phyloP scores from a whole-genome alignment of 345 rosid species.

The Corchorus olitorius region DNA sequence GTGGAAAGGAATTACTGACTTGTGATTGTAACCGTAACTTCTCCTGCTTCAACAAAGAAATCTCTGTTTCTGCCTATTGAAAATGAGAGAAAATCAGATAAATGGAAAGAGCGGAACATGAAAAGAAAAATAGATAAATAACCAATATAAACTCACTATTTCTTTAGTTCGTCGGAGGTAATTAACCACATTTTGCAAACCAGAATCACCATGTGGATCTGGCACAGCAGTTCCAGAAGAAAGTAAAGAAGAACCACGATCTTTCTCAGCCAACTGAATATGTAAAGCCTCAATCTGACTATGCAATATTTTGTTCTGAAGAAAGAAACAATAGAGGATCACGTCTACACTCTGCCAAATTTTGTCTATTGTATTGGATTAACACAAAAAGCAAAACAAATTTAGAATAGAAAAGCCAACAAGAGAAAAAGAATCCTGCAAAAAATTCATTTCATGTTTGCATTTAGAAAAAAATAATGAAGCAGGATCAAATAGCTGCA shows the following conservation, averaged over 20 bases:
- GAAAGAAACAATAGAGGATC: conserved; percentile 11
- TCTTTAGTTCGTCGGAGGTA: conserved; percentile 86
- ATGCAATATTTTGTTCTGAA: conserved; percentile 77
- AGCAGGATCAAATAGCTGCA: background rate
- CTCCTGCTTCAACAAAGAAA: conserved; percentile 87
- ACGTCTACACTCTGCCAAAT: background rate
- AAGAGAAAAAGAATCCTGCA: background rate
- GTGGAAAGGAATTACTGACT: conserved; percentile 41
- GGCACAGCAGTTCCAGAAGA: conserved; percentile 42
- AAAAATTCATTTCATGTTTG: background rate
- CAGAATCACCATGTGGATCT: conserved; percentile 54
- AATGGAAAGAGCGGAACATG: background rate
- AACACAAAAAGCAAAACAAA: background rate
- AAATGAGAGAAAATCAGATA: conserved; percentile 12
- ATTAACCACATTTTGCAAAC: conserved; percentile 80
- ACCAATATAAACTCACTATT: conserved; percentile 53
- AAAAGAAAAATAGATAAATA: background rate
- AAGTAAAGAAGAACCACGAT: conserved; percentile 51
- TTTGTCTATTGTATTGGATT: background rate
- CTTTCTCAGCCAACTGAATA: conserved; percentile 78
- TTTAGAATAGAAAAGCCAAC: background rate
- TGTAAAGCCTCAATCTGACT: conserved; percentile 83
- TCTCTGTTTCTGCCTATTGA: conserved; percentile 90
- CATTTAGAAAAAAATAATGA: background rate
- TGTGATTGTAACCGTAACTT: conserved; percentile 85